phyloP scores from a whole-genome alignment of 2,329 filamentous ascomycete species.

The Aspergillus fischeri region DNA sequence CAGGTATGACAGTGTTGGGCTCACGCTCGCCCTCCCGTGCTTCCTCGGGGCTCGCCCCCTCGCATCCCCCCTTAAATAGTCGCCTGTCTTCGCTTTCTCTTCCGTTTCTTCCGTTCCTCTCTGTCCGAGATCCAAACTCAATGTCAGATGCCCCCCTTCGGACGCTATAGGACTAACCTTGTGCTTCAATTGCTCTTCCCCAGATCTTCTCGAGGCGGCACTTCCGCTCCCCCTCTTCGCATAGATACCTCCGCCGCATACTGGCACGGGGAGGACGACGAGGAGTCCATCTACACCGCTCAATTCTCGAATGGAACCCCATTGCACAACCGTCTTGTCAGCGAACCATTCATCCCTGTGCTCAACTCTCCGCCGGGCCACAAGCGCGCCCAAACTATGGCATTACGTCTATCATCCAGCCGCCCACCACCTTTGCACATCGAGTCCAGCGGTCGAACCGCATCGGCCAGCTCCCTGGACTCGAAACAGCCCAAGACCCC shows the following conservation, averaged over 20 bases:
- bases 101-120: conserved; percentile 3
- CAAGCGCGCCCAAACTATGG: conserved; percentile 41
- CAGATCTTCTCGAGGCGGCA: conserved; percentile 40
- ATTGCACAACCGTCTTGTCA: conserved; percentile 39
- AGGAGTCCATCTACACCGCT: conserved; percentile 21
- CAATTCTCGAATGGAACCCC: conserved; percentile 36
- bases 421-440: conserved; percentile 43
- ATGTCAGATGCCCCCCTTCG: conserved; percentile 8
- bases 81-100: conserved; percentile 3
- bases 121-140: conserved; percentile 1
- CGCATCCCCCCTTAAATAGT: not conserved
- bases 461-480: conserved; percentile 31
- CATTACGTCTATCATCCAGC: conserved; percentile 38
- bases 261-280: conserved; percentile 22
- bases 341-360: conserved; percentile 51
- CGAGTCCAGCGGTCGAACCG: conserved; percentile 35
- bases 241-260: conserved; percentile 29
- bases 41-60: conserved; percentile 3
- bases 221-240: conserved; percentile 28
- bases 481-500: conserved; percentile 48
- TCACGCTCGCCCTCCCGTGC: conserved; percentile 4
- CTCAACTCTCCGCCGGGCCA: conserved; percentile 64
- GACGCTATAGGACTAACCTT: conserved; percentile 22
- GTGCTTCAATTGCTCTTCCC: conserved; percentile 18
- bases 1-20: conserved; percentile 29